Conservation (phyloP, 257 asterid genomes). For the Salvia hispanica region DNA sequence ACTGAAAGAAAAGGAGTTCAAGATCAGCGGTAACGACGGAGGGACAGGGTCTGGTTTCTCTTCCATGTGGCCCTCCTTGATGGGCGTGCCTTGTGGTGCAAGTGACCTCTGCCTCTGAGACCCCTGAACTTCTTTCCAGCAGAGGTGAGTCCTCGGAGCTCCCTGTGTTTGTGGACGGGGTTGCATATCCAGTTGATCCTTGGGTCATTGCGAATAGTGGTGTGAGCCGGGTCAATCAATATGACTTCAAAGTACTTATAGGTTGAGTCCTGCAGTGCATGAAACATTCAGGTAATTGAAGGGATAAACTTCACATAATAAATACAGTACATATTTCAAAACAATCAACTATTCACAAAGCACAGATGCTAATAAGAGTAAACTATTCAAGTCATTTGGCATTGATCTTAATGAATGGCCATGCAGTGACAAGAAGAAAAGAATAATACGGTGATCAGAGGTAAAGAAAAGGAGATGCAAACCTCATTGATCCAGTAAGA, state of each 20-base stretch:
- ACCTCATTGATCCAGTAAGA: constrained; percentile 46
- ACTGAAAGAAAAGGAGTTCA: constrained; percentile 2
- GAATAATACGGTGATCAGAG: neutral
- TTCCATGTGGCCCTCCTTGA: constrained; percentile 42
- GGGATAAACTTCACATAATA: too few relatives aligned
- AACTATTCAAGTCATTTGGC: too few relatives aligned
- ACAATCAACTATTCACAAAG: neutral
- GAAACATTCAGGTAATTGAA: too few relatives aligned
- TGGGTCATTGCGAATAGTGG: constrained; percentile 35
- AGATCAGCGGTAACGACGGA: constrained; percentile 38
- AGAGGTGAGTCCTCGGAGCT: constrained; percentile 40
- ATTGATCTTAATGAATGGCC: neutral
- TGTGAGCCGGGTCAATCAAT: constrained; percentile 37
- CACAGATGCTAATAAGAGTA: too few relatives aligned
- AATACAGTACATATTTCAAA: too few relatives aligned
- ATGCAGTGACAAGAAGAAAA: neutral
- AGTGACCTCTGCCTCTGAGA: constrained; percentile 40
- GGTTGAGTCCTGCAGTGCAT: constrained; percentile 35
- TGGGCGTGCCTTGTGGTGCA: constrained; percentile 44
- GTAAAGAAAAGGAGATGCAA: neutral
- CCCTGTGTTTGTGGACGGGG: constrained; percentile 42
- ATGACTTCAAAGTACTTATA: constrained; percentile 42
- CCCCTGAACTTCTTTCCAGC: constrained; percentile 47
- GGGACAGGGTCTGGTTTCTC: constrained; percentile 39
- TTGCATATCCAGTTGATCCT: constrained; percentile 44